Evolutionary conservation across 2,329 filamentous ascomycete species (phyloP), one percentile per base, ranked within the genome.

Genomic region (Clonostachys solani): DNA sequence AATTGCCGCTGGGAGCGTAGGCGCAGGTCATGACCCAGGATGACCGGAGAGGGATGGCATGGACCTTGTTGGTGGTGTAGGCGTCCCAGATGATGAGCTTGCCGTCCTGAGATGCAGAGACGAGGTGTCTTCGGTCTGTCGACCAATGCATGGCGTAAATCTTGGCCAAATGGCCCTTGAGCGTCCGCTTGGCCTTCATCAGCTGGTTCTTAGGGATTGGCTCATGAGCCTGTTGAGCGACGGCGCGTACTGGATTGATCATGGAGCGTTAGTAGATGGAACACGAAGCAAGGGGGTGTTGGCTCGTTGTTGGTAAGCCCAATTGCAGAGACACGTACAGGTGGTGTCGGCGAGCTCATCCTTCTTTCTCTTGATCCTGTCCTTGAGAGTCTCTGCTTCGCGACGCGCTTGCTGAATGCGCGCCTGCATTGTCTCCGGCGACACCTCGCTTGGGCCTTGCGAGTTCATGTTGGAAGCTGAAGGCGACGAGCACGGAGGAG

Each of bases 111-210:
- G 94, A 99, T 54, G 94, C 94, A 12, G 94, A 97, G 45, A 99
- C 94, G 51, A 97, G 83, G 72, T 97, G 94, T 70, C 94, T 86
- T 64, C 94, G 85, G 73, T 99, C 94, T 54, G 94, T 99, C 34
- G 94, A 97, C 94, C 94, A 99, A 77, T 99, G 94, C 94, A 99
- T 99, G 61, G 94, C 94, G 71, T 99, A 99, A 62, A 99, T 99
- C 77, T 99, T 99, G 61, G 94, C 94, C 57, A 99, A 75, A 79
- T 99, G 94, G 56, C 94, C 94, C 77, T 97, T 97, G 57, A 99
- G 80, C 44, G 92, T 96, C 62, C 91, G 88, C 77, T 95, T 94
- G 55, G 92, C 89, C 80, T 94, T 95, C 94, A 99, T 97, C 65
- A 92, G 81, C 66, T 84, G 80, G 70, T 95, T 94, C 71, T 88